Base-by-base conservation (phyloP, 2,329 filamentous ascomycete genomes). In the Stagonosporopsis vannaccii region DNA sequence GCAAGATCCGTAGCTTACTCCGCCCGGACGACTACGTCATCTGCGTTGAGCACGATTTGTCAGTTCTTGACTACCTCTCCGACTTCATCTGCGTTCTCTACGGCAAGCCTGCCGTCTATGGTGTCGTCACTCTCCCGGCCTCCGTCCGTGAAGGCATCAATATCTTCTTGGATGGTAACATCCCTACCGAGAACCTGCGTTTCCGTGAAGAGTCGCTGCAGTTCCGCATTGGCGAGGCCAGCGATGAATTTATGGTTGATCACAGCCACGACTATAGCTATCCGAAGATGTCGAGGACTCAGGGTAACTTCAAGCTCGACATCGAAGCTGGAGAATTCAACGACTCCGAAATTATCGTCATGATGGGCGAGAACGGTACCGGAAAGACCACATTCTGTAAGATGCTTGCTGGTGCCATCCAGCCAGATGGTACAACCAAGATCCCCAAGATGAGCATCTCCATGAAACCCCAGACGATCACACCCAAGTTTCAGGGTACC, bases 281-380 rank as follows among this genome's bases (percentile, higher is more conserved):
- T 77, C 94, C 95, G 32, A 81, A 81, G 49, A 97, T 99, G 92
- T 84, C 91, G 77, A 98, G 98, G 85, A 95, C 90, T 0, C 84
- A 98, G 33, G 95, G 93, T 58, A 85, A 84, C 76, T 99, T 99
- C 85, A 87, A 90, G 70, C 86, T 99, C 46, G 85, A 79, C 55
- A 88, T 99, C 64, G 90, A 98, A 42, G 55, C 85, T 22, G 95
- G 96, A 67, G 84, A 89, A 59, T 99, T 99, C 76, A 98, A 95
- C 19, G 94, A 99, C 77, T 99, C 95, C 0, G 95, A 99, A 76
- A 99, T 99, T 68, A 87, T 99, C 55, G 95, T 99, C 78, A 96
- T 99, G 92, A 98, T 99, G 95, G 95, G 95, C 67, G 94, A 98
- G 82, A 99, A 99, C 80, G 95, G 95, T 80, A 99, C 96, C 32